Evolutionary conservation across 73 alveolate genomes (phyloP), one percentile per base, ranked within the genome.

Genomic region (Paraurostyla sp.): DNA sequence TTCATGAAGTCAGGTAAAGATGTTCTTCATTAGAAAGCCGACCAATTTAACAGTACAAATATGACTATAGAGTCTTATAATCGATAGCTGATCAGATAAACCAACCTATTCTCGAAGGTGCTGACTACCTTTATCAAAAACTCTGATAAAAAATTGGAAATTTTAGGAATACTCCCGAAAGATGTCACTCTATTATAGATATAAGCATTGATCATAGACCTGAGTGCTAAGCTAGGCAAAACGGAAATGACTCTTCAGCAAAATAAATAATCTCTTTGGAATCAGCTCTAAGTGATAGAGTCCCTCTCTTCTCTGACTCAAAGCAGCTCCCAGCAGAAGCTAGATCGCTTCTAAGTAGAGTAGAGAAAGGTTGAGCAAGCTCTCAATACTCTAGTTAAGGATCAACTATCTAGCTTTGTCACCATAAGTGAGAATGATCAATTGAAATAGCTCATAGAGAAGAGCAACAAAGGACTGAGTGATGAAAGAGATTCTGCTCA

Each of bases 1-100:
- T n/a, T n/a, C n/a, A n/a, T n/a, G n/a, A n/a, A n/a, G n/a, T n/a
- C n/a, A n/a, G n/a, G 54, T 18, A 42, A 65, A 38, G 82, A 65
- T 22, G 41, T 65, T 22, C 13, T 65, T 23, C 82, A 65, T 38
- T 20, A 6, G 0, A 65, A 65, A 40, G 82, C 43, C 6, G 82
- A 38, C 25, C 82, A 65, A 11, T 65, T 65, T 22, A 78, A 33
- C 45, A n/a, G 35, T n/a, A 25, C 63, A 0, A 78, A 46, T 60
- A 46, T 20, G 60, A 78, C 89, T 2, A 78, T 36, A 60, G 54
- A 78, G 45, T 13, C 49, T 27, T 78, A 78, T 36, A 78, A 78
- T 27, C 27, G 78, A 40, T 36, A 78, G 60, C 11, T 78, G 4
- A 0, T 78, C 22, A 46, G 89, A 46, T 54, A 51, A 57, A 43